Evolutionary conservation across 495 filamentous ascomycete genomes (phyloP), one percentile per base, ranked within the genome.

Genomic region (Penicillium mononematosum): DNA sequence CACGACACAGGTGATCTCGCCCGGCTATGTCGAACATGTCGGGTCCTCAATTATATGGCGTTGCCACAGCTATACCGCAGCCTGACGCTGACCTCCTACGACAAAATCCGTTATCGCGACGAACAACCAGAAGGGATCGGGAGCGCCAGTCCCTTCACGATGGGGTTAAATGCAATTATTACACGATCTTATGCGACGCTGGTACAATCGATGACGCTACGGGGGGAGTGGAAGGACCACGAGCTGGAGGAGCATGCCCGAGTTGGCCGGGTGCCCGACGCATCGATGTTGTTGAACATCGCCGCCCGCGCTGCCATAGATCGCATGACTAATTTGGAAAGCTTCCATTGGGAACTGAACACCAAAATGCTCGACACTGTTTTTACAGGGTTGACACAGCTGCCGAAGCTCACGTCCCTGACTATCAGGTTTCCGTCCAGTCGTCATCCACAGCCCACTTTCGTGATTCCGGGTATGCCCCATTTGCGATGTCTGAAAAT

Each of bases 31-130:
- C 78, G 82, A 53, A 84, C 83, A 57, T 86, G 81, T 63, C 79
- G 84, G 2, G 74, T 87, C 32, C 76, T 86, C 63, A 83, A 86
- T 59, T 87, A 87, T 62, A 85, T 87, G 82, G 72, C 78, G 44
- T 72, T 86, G 3, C 84, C 84, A 7, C 81, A 80, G 60, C 78
- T 87, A 25, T 87, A 87, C 65, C 72, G 70, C 63, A 71, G 72
- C 58, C 71, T 86, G 31, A 78, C 76, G 20, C 72, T 87, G 19
- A 81, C 75, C 45, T 85, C 83, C 36, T 86, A 87, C 68, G 71
- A 81, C 42, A 75, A 78, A 41, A 84, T 86, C 34, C 81, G 83
- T 48, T 86, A 86, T 62, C 74, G 78, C 45, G 76, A 78, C 60
- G 83, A 83, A 38, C 65, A 77, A 51, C 80, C 83, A 7, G 83